Conservation (phyloP, 345 rosid species). For the Raphanus raphanistrum region DNA sequence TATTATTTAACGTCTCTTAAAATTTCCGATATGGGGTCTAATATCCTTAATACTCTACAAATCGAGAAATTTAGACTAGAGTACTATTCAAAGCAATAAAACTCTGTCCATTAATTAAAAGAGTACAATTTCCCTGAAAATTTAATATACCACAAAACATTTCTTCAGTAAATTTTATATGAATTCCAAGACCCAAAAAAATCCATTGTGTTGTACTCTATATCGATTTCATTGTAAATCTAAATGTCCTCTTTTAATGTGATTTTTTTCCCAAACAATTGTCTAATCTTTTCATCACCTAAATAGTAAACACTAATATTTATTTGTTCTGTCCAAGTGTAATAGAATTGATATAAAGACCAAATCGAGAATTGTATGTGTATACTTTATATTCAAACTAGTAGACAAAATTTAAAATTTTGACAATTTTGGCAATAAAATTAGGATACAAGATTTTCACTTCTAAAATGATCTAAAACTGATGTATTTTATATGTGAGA, state of each 20-base stretch:
- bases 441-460: not conserved
- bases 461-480: not conserved
- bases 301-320: not conserved
- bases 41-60: too few species aligned
- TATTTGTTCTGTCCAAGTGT: not conserved
- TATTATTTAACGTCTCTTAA: too few species aligned
- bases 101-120: too few species aligned
- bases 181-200: not conserved
- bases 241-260: not conserved
- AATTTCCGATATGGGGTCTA: too few species aligned
- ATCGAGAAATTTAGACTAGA: too few species aligned
- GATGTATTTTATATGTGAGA: not conserved
- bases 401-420: not conserved
- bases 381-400: not conserved
- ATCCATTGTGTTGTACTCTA: not conserved
- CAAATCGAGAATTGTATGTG: not conserved
- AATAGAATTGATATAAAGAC: not conserved
- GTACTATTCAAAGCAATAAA: too few species aligned
- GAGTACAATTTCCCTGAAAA: too few species aligned
- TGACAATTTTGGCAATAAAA: not conserved
- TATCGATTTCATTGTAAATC: not conserved
- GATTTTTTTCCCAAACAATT: not conserved
- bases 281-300: not conserved
- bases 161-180: not conserved
- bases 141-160: not conserved